Conservation (phyloP, 116 monocot species). For the Thalassia testudinum region DNA sequence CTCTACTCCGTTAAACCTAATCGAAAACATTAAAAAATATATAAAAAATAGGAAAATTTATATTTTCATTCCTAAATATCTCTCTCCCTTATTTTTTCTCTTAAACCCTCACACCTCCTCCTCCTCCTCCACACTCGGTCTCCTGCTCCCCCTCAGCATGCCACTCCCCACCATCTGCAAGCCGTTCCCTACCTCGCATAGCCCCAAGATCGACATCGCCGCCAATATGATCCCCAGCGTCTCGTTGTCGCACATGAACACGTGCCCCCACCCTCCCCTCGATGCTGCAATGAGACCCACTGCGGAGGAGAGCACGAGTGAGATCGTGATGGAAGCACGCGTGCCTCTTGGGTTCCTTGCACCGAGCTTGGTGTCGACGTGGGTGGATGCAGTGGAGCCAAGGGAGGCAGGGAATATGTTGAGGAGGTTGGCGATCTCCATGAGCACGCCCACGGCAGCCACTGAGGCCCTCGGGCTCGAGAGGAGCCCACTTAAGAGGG, state of each 20-base stretch:
- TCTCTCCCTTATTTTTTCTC: too few species aligned
- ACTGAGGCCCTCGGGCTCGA: slow-evolving; percentile 36
- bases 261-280: slow-evolving; percentile 13
- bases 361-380: slow-evolving; percentile 35
- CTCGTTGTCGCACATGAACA: slow-evolving; percentile 20
- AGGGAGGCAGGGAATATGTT: slow-evolving; percentile 31
- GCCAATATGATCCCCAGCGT: slow-evolving; percentile 17
- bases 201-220: slow-evolving; percentile 28
- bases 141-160: slow-evolving; percentile 24
- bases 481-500: slow-evolving; percentile 35
- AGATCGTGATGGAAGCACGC: not conserved
- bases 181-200: slow-evolving; percentile 46
- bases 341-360: slow-evolving; percentile 18
- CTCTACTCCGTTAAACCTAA: too few species aligned
- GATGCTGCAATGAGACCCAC: slow-evolving; percentile 18
- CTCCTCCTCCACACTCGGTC: too few species aligned
- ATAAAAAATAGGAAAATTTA: too few species aligned
- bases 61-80: too few species aligned
- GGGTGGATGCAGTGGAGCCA: slow-evolving; percentile 22
- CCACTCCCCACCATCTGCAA: slow-evolving; percentile 14
- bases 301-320: too few species aligned
- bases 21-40: too few species aligned
- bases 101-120: too few species aligned
- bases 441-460: slow-evolving; percentile 34
- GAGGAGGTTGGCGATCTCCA: slow-evolving; percentile 23